phyloP scores from a whole-genome alignment of 2,329 filamentous ascomycete species.

The Ophiostoma sp. region DNA sequence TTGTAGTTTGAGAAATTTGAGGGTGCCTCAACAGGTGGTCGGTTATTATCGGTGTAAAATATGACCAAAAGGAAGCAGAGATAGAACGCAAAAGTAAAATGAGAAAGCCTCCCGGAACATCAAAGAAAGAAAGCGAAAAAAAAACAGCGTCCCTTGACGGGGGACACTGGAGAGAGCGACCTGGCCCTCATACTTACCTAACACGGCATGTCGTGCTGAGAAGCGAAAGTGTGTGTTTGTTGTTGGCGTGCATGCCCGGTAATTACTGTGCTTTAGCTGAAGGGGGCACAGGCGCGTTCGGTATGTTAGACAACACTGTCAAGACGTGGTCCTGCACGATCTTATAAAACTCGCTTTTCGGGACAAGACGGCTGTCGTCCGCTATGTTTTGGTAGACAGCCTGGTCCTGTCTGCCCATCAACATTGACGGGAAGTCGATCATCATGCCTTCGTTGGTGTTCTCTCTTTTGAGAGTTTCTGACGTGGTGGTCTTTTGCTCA shows the following conservation, averaged over 20 bases:
- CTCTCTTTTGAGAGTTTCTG: neutral
- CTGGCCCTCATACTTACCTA: neutral
- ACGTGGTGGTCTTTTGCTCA: constrained; percentile 2
- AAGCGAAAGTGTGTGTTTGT: too few species aligned
- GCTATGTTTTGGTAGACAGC: neutral
- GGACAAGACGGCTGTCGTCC: neutral
- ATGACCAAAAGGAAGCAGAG: neutral
- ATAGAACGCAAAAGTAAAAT: neutral
- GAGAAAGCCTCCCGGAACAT: constrained; percentile 10
- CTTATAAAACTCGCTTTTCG: neutral
- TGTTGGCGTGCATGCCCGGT: too few species aligned
- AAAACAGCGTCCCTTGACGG: neutral
- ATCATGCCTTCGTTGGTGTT: neutral
- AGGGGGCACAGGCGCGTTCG: neutral
- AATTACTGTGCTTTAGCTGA: neutral
- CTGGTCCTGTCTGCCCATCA: neutral
- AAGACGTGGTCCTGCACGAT: constrained; percentile 25
- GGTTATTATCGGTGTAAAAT: too few species aligned
- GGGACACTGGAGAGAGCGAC: neutral
- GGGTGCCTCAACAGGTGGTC: neutral
- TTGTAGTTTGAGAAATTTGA: neutral
- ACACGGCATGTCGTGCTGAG: neutral
- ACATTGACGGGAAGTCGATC: neutral
- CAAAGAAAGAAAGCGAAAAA: neutral
- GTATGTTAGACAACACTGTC: constrained; percentile 14